Percentiles rank a stretch among this genome's conserved stretches.
phyloP scores from a whole-genome alignment of 2,329 filamentous ascomycete species.

The Claviceps digitariae region DNA sequence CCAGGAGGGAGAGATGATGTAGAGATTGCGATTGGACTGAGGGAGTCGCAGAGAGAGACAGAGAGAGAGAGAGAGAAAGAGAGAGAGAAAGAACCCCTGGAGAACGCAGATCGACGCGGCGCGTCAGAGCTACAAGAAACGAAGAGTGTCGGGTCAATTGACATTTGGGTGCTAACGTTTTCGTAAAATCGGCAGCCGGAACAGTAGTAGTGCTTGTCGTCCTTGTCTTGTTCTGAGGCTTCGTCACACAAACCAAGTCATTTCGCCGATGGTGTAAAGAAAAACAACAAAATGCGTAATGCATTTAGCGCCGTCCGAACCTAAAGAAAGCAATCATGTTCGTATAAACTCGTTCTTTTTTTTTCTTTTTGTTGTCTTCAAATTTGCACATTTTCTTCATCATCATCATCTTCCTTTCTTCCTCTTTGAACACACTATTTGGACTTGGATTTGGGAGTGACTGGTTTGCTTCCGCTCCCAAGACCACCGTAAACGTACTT shows the following conservation, averaged over 20 bases:
- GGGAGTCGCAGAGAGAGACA: constrained; percentile 10
- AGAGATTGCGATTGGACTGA: constrained; percentile 15
- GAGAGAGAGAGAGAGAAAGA: neutral
- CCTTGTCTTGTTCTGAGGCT: neutral
- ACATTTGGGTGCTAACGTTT: neutral
- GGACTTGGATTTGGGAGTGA: constrained; percentile 12
- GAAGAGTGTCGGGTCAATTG: constrained; percentile 1
- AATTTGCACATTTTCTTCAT: neutral
- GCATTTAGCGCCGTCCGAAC: constrained; percentile 82
- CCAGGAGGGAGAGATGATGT: constrained; percentile 11
- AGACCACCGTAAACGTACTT: constrained; percentile 83
- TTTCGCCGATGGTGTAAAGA: constrained; percentile 7
- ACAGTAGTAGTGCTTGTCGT: constrained; percentile 5
- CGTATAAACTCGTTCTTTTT: constrained; percentile 32
- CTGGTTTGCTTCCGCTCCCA: constrained; percentile 34
- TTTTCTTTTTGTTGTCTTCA: neutral
- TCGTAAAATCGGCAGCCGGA: constrained; percentile 8
- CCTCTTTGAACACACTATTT: constrained; percentile 8
- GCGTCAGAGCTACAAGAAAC: constrained; percentile 3
- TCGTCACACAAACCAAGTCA: constrained; percentile 7
- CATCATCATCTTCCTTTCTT: neutral
- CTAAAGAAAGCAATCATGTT: constrained; percentile 63
- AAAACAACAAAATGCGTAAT: constrained; percentile 3
- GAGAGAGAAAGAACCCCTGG: neutral
- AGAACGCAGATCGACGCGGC: constrained; percentile 8